Evolutionary conservation across 225 moss, liverwort and hornwort genomes (phyloP), one percentile per base, ranked within the genome.

Genomic region (Marchantia paleacea): DNA sequence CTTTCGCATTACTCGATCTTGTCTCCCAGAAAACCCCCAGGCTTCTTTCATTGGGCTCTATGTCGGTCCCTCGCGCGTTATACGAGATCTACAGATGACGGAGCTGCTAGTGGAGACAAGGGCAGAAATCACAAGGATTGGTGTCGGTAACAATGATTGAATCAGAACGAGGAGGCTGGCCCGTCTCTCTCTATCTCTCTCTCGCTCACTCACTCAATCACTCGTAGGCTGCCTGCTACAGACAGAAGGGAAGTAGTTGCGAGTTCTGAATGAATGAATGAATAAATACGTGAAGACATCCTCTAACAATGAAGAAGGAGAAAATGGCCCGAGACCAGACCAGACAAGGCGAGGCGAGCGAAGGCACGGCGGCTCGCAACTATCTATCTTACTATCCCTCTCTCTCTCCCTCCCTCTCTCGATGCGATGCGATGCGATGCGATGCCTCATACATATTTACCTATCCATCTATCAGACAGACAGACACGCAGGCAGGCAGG

Each of bases 1-100:
- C 50, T 72, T 77, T 62, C 71, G 55, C 70, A 68, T 73, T 66
- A 62, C 65, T 72, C 73, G 72, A 49, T 52, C 30, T 73, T 58
- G 63, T 77, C 68, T 55, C 51, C 26, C 13, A 47, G 55, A 28
- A 31, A 25, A 68, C 68, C 47, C 73, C 55, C 16, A 51, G 29
- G 29, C 77, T 78, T 62, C 31, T 78, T 70, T 81, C 78, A 77
- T 72, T 54, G 51, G 78, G 64, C 72, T 68, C 72, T 62, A 81
- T 29, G 75, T 58, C 75, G 68, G 68, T 68, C 68, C 11, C 19
- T 66, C 66, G 60, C 60, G 18, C 60, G 60, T 20, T 28, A 29
- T 22, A 19, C 28, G 31, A 72, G 72, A 72, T 72, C 72, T 72
- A 68, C 29, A 68, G 68, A 68, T 68, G 28, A 16, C 12, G 11